phyloP scores from a whole-genome alignment of 441 rosid species.

The Gossypium davidsonii region DNA sequence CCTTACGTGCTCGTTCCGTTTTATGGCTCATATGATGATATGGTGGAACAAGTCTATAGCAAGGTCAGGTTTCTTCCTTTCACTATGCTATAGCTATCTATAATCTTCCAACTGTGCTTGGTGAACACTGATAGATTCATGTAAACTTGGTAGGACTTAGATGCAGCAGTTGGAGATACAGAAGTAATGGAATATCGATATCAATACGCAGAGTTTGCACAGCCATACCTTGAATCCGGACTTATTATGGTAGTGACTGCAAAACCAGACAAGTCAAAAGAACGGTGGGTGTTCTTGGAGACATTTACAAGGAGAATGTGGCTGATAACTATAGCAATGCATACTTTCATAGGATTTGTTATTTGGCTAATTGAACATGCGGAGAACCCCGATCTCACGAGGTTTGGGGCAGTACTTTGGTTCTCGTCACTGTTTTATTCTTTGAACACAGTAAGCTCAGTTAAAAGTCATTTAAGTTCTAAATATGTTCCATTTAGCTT shows the following conservation, averaged over 20 bases:
- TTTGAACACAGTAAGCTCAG: constrained; percentile 23
- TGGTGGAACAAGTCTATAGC: constrained; percentile 22
- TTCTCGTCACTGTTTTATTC: constrained; percentile 25
- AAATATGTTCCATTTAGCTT: not conserved
- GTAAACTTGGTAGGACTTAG: constrained; percentile 17
- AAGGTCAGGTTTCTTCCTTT: constrained; percentile 11
- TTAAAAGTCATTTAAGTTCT: not conserved
- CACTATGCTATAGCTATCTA: not conserved
- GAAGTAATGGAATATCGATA: constrained; percentile 23
- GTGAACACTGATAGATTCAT: not conserved
- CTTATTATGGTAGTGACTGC: constrained; percentile 25
- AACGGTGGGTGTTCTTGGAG: constrained; percentile 23
- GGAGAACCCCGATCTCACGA: constrained; percentile 19
- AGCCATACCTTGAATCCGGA: constrained; percentile 28
- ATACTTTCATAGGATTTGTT: constrained; percentile 18
- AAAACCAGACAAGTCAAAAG: constrained; percentile 13
- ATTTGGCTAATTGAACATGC: constrained; percentile 26
- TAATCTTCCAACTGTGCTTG: not conserved
- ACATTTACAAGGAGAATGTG: constrained; percentile 24
- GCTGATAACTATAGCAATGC: constrained; percentile 20
- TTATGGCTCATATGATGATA: constrained; percentile 28
- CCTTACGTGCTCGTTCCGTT: constrained; percentile 19
- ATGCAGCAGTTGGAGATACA: constrained; percentile 28
- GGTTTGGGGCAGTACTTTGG: constrained; percentile 23
- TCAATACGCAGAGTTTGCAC: constrained; percentile 25